Evolutionary conservation across 140 eudicot genomes (phyloP).

Genomic region (Bidens hawaiensis): DNA sequence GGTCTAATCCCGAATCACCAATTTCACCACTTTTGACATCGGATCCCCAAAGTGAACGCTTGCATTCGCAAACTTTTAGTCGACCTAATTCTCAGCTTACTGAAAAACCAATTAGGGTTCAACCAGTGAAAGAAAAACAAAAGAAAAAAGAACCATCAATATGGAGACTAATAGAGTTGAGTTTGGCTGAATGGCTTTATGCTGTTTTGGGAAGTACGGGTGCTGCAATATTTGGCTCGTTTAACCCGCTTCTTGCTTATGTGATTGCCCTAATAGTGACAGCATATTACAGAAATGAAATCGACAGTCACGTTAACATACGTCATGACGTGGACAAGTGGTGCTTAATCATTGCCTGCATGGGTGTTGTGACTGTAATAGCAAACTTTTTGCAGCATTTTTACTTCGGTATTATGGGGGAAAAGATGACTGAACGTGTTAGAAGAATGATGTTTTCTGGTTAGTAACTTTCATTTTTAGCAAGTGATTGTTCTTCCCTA

Average conservation of each 20-base stretch:
- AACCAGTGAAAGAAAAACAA: constrained; percentile 42
- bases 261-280: constrained; percentile 75
- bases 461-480: constrained; percentile 18
- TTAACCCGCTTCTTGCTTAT: constrained; percentile 92
- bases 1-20: constrained; percentile 94
- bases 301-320: constrained; percentile 30
- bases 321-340: constrained; percentile 75
- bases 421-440: constrained; percentile 95
- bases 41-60: constrained; percentile 87
- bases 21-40: constrained; percentile 93
- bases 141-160: constrained; percentile 64
- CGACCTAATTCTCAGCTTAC: constrained; percentile 75
- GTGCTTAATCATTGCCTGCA: constrained; percentile 88
- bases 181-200: constrained; percentile 96
- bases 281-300: constrained; percentile 58
- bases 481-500: background rate
- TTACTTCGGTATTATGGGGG: constrained; percentile 98
- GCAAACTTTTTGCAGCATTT: constrained; percentile 96
- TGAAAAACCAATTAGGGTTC: constrained; percentile 36
- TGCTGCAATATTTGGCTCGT: constrained; percentile 94
- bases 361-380: constrained; percentile 89
- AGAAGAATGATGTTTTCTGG: constrained; percentile 99
- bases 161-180: constrained; percentile 94
- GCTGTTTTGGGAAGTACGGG: constrained; percentile 93
- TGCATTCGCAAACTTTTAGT: constrained; percentile 93